Base-by-base conservation (phyloP, 768 basidiomycete genomes). In the Serendipita sp. region DNA sequence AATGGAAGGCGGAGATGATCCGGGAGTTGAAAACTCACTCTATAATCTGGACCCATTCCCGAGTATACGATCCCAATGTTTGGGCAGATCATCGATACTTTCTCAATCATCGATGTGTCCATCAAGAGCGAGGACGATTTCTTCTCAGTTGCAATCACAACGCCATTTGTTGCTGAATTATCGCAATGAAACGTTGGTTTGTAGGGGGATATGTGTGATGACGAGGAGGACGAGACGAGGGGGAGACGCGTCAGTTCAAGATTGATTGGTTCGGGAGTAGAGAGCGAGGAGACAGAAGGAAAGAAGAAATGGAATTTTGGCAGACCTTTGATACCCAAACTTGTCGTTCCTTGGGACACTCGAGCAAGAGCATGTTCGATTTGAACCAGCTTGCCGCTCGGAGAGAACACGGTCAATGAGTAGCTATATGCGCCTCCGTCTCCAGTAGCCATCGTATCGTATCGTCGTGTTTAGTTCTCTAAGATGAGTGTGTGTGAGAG, bases 41-140 rank as follows among this genome's bases (percentile, higher is more conserved):
- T 84, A 74, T 96, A 99, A 74, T 99, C 96, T 53, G 96, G 96
- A 0, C 96, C 94, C 96, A 99, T 99, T 38, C 96, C 96, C 34
- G 93, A 95, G 77, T 99, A 99, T 51, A 99, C 96, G 67, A 99
- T 90, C 60, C 96, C 96, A 69, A 99, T 98, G 74, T 98, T 98
- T 38, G 96, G 96, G 74, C 95, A 98, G 66, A 99, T 86, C 60
- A 95, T 81, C 1, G 93, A 90, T 65, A 96, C 92, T 76, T 96
- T 97, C 74, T 99, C 96, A 68, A 99, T 82, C 80, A 95, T 90
- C 31, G 90, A 90, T 74, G 97, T 91, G 77, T 99, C 96, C 66
- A 99, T 90, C 68, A 99, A 82, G 70, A 97, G 86, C 11, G 96
- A 99, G 20, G 95, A 91, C 11, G 93, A 83, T 78, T 98, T 98